Evolutionary conservation across 768 basidiomycete genomes (phyloP), one percentile per base, ranked within the genome.

Genomic region (Udeniomyces megalosporus): DNA sequence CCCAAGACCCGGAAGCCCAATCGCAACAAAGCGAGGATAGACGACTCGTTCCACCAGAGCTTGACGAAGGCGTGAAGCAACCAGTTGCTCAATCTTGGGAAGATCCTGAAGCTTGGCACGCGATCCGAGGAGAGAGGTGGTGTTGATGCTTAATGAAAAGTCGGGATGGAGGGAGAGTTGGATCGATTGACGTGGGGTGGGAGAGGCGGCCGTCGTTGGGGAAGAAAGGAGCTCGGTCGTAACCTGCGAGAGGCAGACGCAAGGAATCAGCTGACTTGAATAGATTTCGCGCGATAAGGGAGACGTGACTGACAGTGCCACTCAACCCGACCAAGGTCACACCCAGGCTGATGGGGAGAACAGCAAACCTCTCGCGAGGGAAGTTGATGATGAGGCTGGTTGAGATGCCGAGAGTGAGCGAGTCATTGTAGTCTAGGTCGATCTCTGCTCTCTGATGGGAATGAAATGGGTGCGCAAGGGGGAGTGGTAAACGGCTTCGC

Each of bases 91-190:
- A 17, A 97, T 77, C 73, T 99, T 99, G 28, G 95, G 93, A 1
- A 99, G 87, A 70, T 99, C 91, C 64, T 89, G 90, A 1, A 99
- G 79, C 74, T 96, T 95, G n/a, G 95, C 92, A 49, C 93, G 83
- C 67, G 88, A 91, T 22, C 95, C 95, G 77, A 97, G 84, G 4
- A 96, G 79, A 29, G 91, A 96, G 7, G 84, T 88, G 12, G 88
- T 91, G 54, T 84, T 82, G 47, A 99, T 78, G 68, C 86, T 82
- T 22, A 99, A 82, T 17, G 82, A 82, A 69, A 99, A 95, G 69
- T 88, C 83, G 1, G 89, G 85, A 28, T 86, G 81, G 24, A 99
- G 80, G 32, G 81, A 82, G 38, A 93, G 82, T 81, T 61, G 93
- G 66, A 66, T 78, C 77, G 56, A 88, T 81, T 67, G 83, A 69